Evolutionary conservation across 2,329 filamentous ascomycete genomes (phyloP).

Genomic region (Chlorencoelia australis): DNA sequence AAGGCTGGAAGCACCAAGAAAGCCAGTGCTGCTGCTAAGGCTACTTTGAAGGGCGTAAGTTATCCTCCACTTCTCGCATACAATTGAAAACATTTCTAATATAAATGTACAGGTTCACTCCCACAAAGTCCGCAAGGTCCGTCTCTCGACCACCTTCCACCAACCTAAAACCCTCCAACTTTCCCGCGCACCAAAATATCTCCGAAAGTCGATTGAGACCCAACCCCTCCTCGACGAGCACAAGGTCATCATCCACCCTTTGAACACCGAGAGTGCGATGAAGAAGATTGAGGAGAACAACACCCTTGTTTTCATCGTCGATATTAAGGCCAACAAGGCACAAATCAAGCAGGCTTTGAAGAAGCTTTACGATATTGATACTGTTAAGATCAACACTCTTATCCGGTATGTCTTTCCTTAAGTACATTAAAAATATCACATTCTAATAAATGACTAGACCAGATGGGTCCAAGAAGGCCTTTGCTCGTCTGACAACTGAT

Average conservation of each 20-base stretch:
- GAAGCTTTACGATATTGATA: conserved; percentile 98
- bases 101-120: conserved; percentile 45
- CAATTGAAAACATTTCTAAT: conserved; percentile 29
- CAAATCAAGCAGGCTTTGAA: conserved; percentile 98
- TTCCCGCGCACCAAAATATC: conserved; percentile 88
- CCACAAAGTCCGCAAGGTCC: conserved; percentile 89
- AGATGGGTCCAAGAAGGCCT: conserved; percentile 98
- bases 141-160: conserved; percentile 92
- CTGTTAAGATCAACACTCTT: conserved; percentile 98
- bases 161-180: conserved; percentile 92
- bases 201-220: conserved; percentile 87
- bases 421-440: background rate
- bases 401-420: conserved; percentile 64
- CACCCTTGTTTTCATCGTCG: conserved; percentile 95
- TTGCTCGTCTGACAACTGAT: conserved; percentile 87
- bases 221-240: conserved; percentile 88
- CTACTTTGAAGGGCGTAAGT: conserved; percentile 91
- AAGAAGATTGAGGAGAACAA: conserved; percentile 99
- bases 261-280: conserved; percentile 99
- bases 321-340: conserved; percentile 97
- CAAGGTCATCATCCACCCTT: conserved; percentile 95
- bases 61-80: conserved; percentile 26
- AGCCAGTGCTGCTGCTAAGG: conserved; percentile 90
- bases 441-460: conserved; percentile 45
- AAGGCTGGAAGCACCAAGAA: conserved; percentile 63